Base-by-base conservation (phyloP, 2,329 filamentous ascomycete genomes). In the Ophiostoma sp. region DNA sequence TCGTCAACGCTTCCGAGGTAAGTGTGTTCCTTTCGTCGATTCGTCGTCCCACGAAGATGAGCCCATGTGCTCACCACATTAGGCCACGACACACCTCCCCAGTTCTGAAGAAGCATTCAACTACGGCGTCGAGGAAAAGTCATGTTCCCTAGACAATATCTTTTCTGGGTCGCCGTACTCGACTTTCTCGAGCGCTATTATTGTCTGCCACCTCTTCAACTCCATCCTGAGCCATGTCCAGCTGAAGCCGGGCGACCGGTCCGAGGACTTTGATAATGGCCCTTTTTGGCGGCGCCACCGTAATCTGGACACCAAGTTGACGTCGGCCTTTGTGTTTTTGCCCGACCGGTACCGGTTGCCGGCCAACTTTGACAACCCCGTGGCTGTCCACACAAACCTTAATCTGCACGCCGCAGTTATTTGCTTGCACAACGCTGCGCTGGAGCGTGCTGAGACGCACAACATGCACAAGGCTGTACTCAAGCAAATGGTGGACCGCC, bases 351-450 rank as follows among this genome's bases (percentile, higher is more conserved):
- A 96, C 60, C 86, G 91, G 47, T 78, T 97, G 38, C 92, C 93
- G 0, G 79, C 81, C 40, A 88, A 89, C 12, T 79, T 91, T 66
- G 81, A 84, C 52, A 86, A 96, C 72, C 83, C 89, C 0, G 88
- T 91, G 63, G 87, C 92, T 6, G 84, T 96, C 0, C 93, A 96
- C 75, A 83, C 89, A 66, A 97, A 97, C 72, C 89, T 97, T 81
- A 93, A 91, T 74, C 85, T 97, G 2, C 93, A 97, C 74, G 92
- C 93, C 0, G 89, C 91, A 1, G 86, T 90, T 8, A 97, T 97
- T 67, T 96, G 92, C 76, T 81, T 97, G 5, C 93, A 97, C 75
- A 92, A 96, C 77, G 91, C 92, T 1, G 93, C 93, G 1, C 88
- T 95, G 8, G 92, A 93, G 78, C 93, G 91, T 75, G 89, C 89